Conservation (phyloP, 129 eudicot genomes). For the Saussurea involucrata region DNA sequence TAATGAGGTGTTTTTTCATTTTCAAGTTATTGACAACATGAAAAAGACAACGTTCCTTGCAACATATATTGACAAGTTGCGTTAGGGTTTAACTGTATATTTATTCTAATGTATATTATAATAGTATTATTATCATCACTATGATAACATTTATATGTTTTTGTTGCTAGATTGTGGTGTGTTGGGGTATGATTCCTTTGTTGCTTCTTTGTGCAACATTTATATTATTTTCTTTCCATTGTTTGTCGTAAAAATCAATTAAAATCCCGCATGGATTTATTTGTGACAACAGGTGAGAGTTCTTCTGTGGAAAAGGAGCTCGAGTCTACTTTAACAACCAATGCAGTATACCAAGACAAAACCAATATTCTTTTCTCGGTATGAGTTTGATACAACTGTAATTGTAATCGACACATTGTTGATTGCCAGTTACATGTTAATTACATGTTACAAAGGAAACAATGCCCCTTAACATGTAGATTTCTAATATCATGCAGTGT, state of each 20-base stretch:
- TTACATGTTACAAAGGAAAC: background rate
- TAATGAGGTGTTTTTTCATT: background rate
- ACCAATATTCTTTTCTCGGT: conserved; percentile 94
- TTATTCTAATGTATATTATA: background rate
- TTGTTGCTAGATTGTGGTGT: background rate
- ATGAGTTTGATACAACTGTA: conserved; percentile 24
- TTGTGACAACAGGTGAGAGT: conserved; percentile 74
- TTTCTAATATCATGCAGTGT: background rate
- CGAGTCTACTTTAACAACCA: conserved; percentile 50
- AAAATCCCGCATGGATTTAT: background rate
- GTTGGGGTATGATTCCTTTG: background rate
- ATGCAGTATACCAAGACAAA: conserved; percentile 98
- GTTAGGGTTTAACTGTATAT: background rate
- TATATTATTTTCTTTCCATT: background rate
- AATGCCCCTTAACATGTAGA: background rate
- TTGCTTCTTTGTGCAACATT: background rate
- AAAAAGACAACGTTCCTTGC: background rate
- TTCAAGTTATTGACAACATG: background rate
- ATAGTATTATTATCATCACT: background rate
- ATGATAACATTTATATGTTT: background rate
- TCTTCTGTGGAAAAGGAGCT: conserved; percentile 93
- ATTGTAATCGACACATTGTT: conserved; percentile 6
- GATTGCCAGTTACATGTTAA: background rate
- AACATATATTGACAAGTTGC: background rate
- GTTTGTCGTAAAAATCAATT: background rate